Percentiles rank a stretch among this genome's conserved stretches.
Evolutionary conservation across 192 early-diverging fungal species (phyloP).

Genomic region (Chytriomyces hyalinus): DNA sequence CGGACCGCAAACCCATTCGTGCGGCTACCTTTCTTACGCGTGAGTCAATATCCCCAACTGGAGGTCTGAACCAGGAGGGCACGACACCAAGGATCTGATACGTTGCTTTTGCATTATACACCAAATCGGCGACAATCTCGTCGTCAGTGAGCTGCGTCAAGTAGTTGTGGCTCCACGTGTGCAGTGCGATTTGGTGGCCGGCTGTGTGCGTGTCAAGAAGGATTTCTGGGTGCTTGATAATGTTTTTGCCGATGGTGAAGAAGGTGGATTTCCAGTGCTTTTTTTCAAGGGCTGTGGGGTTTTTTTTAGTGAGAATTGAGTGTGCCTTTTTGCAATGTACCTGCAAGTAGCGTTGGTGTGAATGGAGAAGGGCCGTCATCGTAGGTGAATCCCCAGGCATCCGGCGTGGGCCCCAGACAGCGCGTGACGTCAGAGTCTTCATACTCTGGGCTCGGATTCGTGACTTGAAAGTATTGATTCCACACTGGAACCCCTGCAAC

Average conservation of each 20-base stretch:
- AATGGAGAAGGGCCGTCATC: slow-evolving; percentile 36
- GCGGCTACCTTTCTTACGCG: slow-evolving; percentile 54
- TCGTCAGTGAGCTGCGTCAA: slow-evolving; percentile 66
- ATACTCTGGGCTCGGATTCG: neutral
- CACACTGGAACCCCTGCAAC: neutral
- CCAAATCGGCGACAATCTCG: slow-evolving; percentile 71
- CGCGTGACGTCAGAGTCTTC: slow-evolving; percentile 29
- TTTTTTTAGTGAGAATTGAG: slow-evolving; percentile 6
- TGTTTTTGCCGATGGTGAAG: slow-evolving; percentile 38
- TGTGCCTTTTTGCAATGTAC: slow-evolving; percentile 21
- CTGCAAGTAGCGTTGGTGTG: slow-evolving; percentile 21
- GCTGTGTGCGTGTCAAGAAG: slow-evolving; percentile 11
- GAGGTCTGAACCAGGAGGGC: slow-evolving; percentile 59
- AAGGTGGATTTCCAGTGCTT: slow-evolving; percentile 39
- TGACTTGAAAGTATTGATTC: neutral
- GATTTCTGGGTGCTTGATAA: slow-evolving; percentile 14
- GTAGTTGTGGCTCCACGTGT: slow-evolving; percentile 64
- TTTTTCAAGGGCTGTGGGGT: neutral
- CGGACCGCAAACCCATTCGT: neutral
- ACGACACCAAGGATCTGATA: slow-evolving; percentile 38
- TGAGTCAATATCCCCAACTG: slow-evolving; percentile 72
- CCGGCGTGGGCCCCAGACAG: slow-evolving; percentile 21
- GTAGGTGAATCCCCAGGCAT: slow-evolving; percentile 41
- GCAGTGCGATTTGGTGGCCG: slow-evolving; percentile 41
- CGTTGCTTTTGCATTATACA: slow-evolving; percentile 61